Evolutionary conservation across 2,329 filamentous ascomycete species (phyloP).

Genomic region (Huntiella bhutanensis): DNA sequence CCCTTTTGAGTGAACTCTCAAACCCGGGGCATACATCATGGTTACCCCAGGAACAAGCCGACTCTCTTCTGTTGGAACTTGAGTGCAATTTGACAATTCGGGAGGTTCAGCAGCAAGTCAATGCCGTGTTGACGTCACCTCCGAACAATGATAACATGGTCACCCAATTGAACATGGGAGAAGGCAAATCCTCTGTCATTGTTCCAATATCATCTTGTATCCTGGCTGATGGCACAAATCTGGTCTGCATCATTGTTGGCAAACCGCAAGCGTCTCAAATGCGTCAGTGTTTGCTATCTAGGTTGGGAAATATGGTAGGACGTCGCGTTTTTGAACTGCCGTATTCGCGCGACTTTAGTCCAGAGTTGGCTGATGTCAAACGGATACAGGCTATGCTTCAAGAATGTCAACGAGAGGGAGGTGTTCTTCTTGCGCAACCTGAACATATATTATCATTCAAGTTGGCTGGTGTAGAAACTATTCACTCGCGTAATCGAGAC

Average conservation of each 20-base stretch:
- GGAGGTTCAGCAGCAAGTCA: slow-evolving; percentile 37
- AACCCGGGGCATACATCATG: slow-evolving; percentile 39
- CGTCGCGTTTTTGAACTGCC: slow-evolving; percentile 37
- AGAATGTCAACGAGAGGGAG: slow-evolving; percentile 29
- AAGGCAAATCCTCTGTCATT: slow-evolving; percentile 53
- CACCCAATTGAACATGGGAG: slow-evolving; percentile 53
- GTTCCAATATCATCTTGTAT: slow-evolving; percentile 40
- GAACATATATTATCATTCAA: slow-evolving; percentile 46
- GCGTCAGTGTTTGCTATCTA: slow-evolving; percentile 32
- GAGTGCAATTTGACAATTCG: slow-evolving; percentile 45
- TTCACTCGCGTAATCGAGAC: slow-evolving; percentile 11
- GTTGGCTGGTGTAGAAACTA: slow-evolving; percentile 35
- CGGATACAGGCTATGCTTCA: slow-evolving; percentile 17
- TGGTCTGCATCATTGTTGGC: slow-evolving; percentile 40
- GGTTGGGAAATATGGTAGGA: slow-evolving; percentile 35
- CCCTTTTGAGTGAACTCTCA: slow-evolving; percentile 22
- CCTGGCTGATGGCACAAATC: slow-evolving; percentile 28
- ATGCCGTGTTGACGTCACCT: slow-evolving; percentile 32
- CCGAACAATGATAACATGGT: slow-evolving; percentile 26
- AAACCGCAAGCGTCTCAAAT: slow-evolving; percentile 45
- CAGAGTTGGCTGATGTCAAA: slow-evolving; percentile 18
- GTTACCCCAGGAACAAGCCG: slow-evolving; percentile 31
- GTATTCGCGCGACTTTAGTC: slow-evolving; percentile 31
- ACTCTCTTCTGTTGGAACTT: slow-evolving; percentile 44
- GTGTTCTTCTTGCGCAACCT: slow-evolving; percentile 41